Conservation (phyloP, 2,329 filamentous ascomycete species). For the Diplodia mutila region DNA sequence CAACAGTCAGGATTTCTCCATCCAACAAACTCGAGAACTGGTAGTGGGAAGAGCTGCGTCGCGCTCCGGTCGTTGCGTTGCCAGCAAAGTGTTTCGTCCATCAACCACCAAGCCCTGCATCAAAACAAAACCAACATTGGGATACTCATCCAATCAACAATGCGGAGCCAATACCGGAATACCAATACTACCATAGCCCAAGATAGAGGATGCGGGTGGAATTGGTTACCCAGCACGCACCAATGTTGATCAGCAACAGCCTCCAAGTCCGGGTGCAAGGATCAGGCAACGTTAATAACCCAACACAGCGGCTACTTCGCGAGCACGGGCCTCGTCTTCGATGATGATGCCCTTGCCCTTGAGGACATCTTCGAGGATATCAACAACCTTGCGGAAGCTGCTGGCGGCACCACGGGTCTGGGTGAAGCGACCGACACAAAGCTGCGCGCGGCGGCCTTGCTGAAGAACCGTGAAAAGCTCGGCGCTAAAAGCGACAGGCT, state of each 20-base stretch:
- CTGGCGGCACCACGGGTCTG: constrained; percentile 91
- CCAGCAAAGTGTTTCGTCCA: background rate
- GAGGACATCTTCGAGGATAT: constrained; percentile 73
- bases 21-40: background rate
- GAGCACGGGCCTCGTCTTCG: constrained; percentile 46
- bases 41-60: background rate
- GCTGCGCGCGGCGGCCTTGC: constrained; percentile 73
- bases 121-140: constrained; percentile 8
- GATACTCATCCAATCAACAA: constrained; percentile 5
- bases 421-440: constrained; percentile 83
- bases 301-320: constrained; percentile 1
- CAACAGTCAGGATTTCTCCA: background rate
- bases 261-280: too few relatives aligned
- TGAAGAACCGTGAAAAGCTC: constrained; percentile 90
- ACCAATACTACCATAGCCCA: background rate
- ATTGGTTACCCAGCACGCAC: background rate
- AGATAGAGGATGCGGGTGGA: background rate
- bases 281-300: background rate
- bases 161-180: background rate
- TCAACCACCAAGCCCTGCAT: background rate
- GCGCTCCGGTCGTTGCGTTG: background rate
- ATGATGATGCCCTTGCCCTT: constrained; percentile 68
- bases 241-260: background rate
- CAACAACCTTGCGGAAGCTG: constrained; percentile 82
- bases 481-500: constrained; percentile 83